phyloP scores from a whole-genome alignment of 164 flowering plant genomes.

The Berberis vulgaris region DNA sequence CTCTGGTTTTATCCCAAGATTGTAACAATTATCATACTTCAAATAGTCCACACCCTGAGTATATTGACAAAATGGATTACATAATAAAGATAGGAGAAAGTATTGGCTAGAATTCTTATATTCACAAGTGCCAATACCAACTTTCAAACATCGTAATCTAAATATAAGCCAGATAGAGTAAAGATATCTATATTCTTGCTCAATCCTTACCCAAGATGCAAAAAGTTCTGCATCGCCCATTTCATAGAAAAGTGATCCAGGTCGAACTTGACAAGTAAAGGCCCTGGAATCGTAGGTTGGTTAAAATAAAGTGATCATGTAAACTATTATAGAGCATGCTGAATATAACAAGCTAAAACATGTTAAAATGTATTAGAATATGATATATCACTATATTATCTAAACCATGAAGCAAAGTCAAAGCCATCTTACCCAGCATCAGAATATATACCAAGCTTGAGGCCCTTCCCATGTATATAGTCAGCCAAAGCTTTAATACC shows the following conservation, averaged over 20 bases:
- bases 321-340: neutral
- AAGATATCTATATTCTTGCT: too few relatives aligned
- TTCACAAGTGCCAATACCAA: neutral
- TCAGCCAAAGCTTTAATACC: constrained; percentile 91
- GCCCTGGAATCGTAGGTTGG: too few relatives aligned
- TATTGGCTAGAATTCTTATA: neutral
- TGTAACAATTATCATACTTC: constrained; percentile 97
- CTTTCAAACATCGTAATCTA: too few relatives aligned
- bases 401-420: too few relatives aligned
- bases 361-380: too few relatives aligned
- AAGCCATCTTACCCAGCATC: constrained; percentile 78
- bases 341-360: too few relatives aligned
- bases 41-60: constrained; percentile 85
- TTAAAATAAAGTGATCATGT: neutral
- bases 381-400: too few relatives aligned
- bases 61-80: neutral
- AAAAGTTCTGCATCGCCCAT: too few relatives aligned
- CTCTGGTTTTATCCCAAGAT: constrained; percentile 67
- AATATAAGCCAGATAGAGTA: too few relatives aligned
- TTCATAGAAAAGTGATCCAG: too few relatives aligned
- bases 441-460: constrained; percentile 96
- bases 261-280: too few relatives aligned
- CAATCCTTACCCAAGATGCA: too few relatives aligned
- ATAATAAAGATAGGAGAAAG: neutral
- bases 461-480: constrained; percentile 80